Percentiles rank a stretch among this genome's conserved stretches.
These are phyloP conservation scores for Vitis hybrid DNA, from an alignment of 177 flowering plant species.

Conservation along the genomic window DNA sequence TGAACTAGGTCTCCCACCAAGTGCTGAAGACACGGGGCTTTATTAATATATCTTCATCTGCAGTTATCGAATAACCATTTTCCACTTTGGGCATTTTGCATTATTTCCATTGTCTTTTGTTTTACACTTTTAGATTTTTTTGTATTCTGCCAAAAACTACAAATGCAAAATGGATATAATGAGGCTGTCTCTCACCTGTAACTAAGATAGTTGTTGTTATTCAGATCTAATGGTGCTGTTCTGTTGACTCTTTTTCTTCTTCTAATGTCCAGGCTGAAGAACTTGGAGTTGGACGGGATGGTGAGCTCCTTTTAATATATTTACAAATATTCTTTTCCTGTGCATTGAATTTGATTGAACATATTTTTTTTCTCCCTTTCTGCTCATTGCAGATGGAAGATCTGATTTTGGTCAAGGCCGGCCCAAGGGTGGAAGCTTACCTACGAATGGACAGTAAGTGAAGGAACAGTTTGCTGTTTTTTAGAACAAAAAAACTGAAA, in stretches of 20 bases:
- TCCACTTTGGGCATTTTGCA: neutral
- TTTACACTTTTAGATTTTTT: neutral
- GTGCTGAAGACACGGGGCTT: neutral
- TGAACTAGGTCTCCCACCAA: neutral
- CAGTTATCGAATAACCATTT: neutral
- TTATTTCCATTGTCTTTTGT: neutral
- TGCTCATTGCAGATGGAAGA: conserved; percentile 34
- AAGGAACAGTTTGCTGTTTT: too few species aligned
- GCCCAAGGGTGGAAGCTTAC: conserved; percentile 39
- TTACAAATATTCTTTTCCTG: neutral
- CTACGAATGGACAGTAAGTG: conserved; percentile 50
- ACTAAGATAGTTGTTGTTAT: neutral
- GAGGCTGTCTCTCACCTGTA: neutral
- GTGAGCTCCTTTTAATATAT: conserved; percentile 26
- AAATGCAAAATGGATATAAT: neutral
- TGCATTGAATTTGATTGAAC: conserved; percentile 7
- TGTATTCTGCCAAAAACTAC: neutral
- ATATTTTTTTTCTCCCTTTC: conserved; percentile 1
- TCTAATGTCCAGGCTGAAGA: conserved; percentile 47
- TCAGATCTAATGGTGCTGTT: neutral
- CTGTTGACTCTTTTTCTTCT: neutral
- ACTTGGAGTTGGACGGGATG: conserved; percentile 54
- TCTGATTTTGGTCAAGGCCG: conserved; percentile 53
- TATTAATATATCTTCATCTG: neutral
- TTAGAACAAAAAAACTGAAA: too few species aligned